Percentiles rank a stretch among this genome's conserved stretches.
Conservation (phyloP, 2,329 filamentous ascomycete species). For the Ophiostoma australiae region DNA sequence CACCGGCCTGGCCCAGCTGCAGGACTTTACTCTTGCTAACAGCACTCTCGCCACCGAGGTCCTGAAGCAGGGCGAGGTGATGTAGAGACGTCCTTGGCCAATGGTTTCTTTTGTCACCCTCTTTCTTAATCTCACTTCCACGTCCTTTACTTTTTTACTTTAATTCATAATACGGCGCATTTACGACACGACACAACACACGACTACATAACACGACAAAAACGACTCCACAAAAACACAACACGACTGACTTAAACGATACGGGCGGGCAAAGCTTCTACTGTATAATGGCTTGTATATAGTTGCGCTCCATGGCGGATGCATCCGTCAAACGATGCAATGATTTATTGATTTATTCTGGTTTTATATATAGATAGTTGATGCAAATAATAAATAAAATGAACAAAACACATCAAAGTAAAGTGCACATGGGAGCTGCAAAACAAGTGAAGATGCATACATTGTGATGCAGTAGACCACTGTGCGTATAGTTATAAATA, state of each 20-base stretch:
- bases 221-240: not conserved
- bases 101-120: not conserved
- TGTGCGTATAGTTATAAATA: too few relatives aligned
- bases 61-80: constrained; percentile 5
- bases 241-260: constrained; percentile 5
- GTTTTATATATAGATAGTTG: constrained; percentile 8
- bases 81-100: not conserved
- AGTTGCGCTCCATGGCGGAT: not conserved
- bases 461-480: too few relatives aligned
- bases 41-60: not conserved
- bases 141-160: not conserved
- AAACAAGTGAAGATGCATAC: too few relatives aligned
- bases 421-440: too few relatives aligned
- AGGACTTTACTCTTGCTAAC: constrained; percentile 51
- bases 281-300: not conserved
- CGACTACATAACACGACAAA: not conserved
- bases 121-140: not conserved
- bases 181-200: not conserved
- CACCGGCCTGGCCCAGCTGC: constrained; percentile 30
- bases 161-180: constrained; percentile 2
- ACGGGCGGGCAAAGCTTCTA: not conserved
- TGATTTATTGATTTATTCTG: not conserved
- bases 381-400: not conserved
- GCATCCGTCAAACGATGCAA: not conserved
- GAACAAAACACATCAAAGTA: not conserved